These are phyloP conservation scores for Holtermannia corniformis DNA, from an alignment of 768 basidiomycete species.

Conservation along the genomic window DNA sequence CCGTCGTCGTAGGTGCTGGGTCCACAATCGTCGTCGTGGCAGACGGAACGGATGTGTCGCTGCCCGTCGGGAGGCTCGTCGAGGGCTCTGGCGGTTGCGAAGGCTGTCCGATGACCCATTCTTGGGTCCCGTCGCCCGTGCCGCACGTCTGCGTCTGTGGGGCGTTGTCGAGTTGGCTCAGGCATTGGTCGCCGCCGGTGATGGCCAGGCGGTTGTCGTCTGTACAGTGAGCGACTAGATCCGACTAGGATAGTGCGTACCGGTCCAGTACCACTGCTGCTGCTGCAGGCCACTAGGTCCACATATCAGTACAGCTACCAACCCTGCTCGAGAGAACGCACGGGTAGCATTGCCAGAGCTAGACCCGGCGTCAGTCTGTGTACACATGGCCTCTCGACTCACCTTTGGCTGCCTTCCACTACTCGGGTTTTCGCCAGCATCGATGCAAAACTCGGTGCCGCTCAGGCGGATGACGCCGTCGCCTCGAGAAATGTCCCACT, in stretches of 20 bases:
- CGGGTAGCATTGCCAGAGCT: neutral
- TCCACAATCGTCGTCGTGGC: neutral
- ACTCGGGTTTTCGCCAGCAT: constrained; percentile 9
- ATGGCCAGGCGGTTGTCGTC: neutral
- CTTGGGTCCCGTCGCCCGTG: too few relatives aligned
- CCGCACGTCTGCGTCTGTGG: too few relatives aligned
- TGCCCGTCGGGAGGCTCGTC: neutral
- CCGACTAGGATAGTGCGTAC: constrained; percentile 15
- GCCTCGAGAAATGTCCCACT: neutral
- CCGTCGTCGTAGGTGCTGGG: neutral
- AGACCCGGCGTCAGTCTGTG: neutral
- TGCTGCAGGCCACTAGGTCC: neutral
- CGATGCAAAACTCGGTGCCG: constrained; percentile 10
- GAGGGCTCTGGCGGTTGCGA: neutral
- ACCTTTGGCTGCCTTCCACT: constrained; percentile 10
- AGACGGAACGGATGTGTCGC: neutral
- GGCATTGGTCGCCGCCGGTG: neutral
- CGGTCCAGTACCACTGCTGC: neutral
- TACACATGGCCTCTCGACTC: constrained; percentile 1
- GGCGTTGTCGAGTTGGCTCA: too few relatives aligned
- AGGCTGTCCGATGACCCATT: neutral
- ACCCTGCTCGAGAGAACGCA: neutral
- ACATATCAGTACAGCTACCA: neutral
- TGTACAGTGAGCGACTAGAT: constrained; percentile 25
- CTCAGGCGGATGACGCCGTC: neutral